These are phyloP conservation scores for Neoscytalidium dimidiatum DNA, from an alignment of 2,329 filamentous ascomycete genomes.

Conservation along the genomic window DNA sequence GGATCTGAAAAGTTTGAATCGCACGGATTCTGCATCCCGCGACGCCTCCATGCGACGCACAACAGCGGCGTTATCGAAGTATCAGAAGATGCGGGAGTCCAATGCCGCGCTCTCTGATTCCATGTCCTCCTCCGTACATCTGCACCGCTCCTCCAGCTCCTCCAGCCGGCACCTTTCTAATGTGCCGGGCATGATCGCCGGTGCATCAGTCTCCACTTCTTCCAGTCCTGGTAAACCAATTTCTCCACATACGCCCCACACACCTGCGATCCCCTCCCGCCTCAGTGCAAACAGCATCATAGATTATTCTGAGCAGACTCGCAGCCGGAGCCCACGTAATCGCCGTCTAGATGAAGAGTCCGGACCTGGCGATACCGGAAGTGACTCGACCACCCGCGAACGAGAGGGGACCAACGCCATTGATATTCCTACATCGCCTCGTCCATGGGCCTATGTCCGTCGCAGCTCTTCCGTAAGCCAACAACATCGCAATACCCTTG, in stretches of 20 bases:
- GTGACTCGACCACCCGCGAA: slow-evolving; percentile 27
- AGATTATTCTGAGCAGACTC: slow-evolving; percentile 56
- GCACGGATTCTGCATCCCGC: slow-evolving; percentile 58
- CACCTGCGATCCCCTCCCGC: slow-evolving; percentile 90
- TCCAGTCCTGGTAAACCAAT: slow-evolving; percentile 87
- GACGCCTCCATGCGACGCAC: slow-evolving; percentile 74
- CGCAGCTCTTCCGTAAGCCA: slow-evolving; percentile 72
- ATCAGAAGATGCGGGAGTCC: slow-evolving; percentile 85
- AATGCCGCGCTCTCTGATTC: slow-evolving; percentile 89
- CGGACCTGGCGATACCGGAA: slow-evolving; percentile 20
- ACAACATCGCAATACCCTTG: slow-evolving; percentile 61
- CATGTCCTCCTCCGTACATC: slow-evolving; percentile 83
- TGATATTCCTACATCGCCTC: slow-evolving; percentile 72
- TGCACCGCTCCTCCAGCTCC: slow-evolving; percentile 80
- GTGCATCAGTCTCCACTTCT: slow-evolving; percentile 76
- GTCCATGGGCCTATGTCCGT: slow-evolving; percentile 51
- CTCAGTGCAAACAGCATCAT: slow-evolving; percentile 87
- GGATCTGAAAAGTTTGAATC: slow-evolving; percentile 78
- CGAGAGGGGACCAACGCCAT: slow-evolving; percentile 60
- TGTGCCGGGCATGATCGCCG: slow-evolving; percentile 61
- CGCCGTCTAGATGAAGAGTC: slow-evolving; percentile 22
- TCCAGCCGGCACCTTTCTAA: slow-evolving; percentile 72
- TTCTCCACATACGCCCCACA: slow-evolving; percentile 88
- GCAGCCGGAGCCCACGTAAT: slow-evolving; percentile 33
- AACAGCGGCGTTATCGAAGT: slow-evolving; percentile 78